Percentiles rank a stretch among this genome's conserved stretches.
Conservation (phyloP, 257 asterid genomes). For the Lithospermum erythrorhizon region DNA sequence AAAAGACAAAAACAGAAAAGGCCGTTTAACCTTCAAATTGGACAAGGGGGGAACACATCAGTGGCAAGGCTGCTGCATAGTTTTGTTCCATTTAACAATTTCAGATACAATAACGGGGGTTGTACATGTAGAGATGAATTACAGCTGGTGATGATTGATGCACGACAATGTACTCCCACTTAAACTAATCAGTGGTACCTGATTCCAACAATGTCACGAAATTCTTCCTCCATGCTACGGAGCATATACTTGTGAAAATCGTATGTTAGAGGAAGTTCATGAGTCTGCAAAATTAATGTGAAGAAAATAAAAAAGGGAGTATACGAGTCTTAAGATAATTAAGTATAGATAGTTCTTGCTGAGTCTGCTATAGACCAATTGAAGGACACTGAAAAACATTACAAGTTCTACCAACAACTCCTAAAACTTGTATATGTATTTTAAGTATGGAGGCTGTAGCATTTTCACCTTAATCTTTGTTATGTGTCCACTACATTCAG, state of each 20-base stretch:
- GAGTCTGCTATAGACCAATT: not conserved
- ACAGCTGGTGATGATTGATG: not conserved
- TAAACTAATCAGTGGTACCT: conserved; percentile 34
- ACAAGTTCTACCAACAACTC: not conserved
- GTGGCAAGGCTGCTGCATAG: no score
- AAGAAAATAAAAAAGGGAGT: not conserved
- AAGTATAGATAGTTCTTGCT: not conserved
- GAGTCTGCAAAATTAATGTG: conserved; percentile 50
- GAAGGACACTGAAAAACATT: not conserved
- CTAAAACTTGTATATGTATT: not conserved
- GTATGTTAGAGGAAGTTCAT: conserved; percentile 71
- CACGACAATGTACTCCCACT: conserved; percentile 5
- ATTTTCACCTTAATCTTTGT: no score
- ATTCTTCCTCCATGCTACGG: conserved; percentile 97
- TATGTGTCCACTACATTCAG: not conserved
- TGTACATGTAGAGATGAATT: not conserved
- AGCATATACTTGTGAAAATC: conserved; percentile 94
- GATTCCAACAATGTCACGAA: conserved; percentile 89
- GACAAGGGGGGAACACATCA: no score
- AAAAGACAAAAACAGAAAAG: no score
- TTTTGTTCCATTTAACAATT: no score
- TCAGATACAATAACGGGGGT: no score
- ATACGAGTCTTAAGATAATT: not conserved
- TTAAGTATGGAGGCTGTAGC: no score
- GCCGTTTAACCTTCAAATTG: no score